Conservation (phyloP, 768 basidiomycete genomes). For the Rhodosporidiobolus odoratus region DNA sequence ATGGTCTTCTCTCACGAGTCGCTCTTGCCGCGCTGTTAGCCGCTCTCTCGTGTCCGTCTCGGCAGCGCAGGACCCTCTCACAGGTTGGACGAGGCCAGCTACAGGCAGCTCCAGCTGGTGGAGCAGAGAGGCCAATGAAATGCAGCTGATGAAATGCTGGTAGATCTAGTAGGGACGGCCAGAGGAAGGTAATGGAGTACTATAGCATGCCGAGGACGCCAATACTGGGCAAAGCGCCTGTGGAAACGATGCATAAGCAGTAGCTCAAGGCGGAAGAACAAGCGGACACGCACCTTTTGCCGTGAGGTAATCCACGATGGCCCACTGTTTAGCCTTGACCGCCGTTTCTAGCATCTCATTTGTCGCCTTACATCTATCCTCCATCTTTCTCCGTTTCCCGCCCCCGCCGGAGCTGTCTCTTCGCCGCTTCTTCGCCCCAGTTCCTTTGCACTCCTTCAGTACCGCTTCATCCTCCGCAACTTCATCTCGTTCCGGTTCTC, state of each 20-base stretch:
- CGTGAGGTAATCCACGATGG: conserved; percentile 67
- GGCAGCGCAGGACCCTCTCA: no score
- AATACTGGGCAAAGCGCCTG: conserved; percentile 12
- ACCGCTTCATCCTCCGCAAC: conserved; percentile 35
- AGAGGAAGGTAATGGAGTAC: no score
- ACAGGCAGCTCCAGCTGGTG: no score
- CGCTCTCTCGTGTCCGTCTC: no score
- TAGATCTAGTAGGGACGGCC: no score
- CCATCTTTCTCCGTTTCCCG: conserved; percentile 50
- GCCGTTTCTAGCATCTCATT: conserved; percentile 60
- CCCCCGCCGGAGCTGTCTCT: conserved; percentile 7
- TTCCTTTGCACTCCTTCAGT: not conserved
- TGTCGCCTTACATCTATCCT: conserved; percentile 39
- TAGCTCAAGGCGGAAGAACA: no score
- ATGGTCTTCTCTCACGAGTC: no score
- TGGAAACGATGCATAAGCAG: not conserved
- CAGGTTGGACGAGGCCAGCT: no score
- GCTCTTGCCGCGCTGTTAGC: no score
- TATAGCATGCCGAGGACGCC: conserved; percentile 14
- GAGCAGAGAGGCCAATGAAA: no score
- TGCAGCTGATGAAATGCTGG: no score
- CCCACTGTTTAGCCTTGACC: conserved; percentile 59
- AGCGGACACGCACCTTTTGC: conserved; percentile 47
- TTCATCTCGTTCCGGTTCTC: conserved; percentile 43
- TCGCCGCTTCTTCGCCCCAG: conserved; percentile 33